Percentiles rank a stretch among this genome's conserved stretches.
Evolutionary conservation across 2,329 filamentous ascomycete species (phyloP).

Genomic region (Epichloe amarillans): DNA sequence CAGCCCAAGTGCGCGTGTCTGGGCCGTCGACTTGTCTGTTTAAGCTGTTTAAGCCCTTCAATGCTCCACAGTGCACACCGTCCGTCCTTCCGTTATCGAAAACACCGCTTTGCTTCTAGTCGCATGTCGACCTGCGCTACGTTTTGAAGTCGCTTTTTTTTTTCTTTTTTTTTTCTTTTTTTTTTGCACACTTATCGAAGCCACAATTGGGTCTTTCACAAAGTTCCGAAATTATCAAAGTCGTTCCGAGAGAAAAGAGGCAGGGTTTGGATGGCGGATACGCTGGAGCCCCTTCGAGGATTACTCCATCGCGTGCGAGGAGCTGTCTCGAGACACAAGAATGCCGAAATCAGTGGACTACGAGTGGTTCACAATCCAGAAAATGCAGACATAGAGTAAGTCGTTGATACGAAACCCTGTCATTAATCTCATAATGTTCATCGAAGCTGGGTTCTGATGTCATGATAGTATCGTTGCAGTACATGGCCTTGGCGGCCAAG

Average conservation of each 20-base stretch:
- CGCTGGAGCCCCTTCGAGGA: constrained; percentile 11
- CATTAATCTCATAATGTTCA: background rate
- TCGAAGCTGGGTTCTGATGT: background rate
- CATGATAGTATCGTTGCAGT: constrained; percentile 15
- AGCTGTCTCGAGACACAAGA: constrained; percentile 10
- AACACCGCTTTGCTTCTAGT: no score
- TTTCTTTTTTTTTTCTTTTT: fast-evolving
- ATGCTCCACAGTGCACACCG: no score
- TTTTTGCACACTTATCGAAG: no score
- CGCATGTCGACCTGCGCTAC: no score
- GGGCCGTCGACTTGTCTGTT: no score
- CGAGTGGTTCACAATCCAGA: constrained; percentile 11
- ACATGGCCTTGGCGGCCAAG: constrained; percentile 14
- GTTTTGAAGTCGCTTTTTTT: no score
- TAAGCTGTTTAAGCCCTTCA: no score
- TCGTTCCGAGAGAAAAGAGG: background rate
- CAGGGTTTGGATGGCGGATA: constrained; percentile 10
- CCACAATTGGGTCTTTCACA: no score
- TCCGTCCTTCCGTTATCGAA: no score
- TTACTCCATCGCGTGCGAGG: constrained; percentile 12
- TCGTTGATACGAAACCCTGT: background rate
- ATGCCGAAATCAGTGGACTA: constrained; percentile 9
- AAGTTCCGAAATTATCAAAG: no score
- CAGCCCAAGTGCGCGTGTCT: no score
- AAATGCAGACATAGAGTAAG: constrained; percentile 14